Evolutionary conservation across 1,284 basidiomycete genomes (phyloP).

Genomic region (Leccinum subrobustum): DNA sequence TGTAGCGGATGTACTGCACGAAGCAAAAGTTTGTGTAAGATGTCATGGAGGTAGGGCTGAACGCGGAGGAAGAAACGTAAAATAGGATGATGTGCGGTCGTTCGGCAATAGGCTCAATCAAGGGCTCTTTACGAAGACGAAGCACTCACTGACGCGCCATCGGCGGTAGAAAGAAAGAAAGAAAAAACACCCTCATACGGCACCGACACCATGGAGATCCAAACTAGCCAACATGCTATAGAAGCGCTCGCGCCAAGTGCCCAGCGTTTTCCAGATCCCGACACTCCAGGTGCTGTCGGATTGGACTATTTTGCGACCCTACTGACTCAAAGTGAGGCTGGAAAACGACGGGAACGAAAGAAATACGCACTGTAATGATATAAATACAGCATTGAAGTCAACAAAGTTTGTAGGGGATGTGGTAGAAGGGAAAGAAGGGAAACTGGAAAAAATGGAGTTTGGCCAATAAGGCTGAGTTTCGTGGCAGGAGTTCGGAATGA

Average conservation of each 20-base stretch:
- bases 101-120: conserved; percentile 42
- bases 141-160: conserved; percentile 78
- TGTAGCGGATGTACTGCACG: conserved; percentile 70
- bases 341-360: conserved; percentile 10
- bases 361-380: conserved; percentile 67
- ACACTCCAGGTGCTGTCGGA: conserved; percentile 60
- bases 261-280: conserved; percentile 73
- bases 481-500: no score
- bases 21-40: conserved; percentile 84
- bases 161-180: conserved; percentile 63
- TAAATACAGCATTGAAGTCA: conserved; percentile 79
- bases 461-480: no score
- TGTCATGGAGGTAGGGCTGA: conserved; percentile 68
- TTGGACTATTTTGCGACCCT: conserved; percentile 72
- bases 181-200: conserved; percentile 35
- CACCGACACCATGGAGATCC: conserved; percentile 71
- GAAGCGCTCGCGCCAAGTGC: conserved; percentile 75
- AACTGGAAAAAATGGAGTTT: conserved; percentile 42
- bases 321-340: conserved; percentile 12
- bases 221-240: conserved; percentile 72
- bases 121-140: conserved; percentile 4
- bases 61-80: conserved; percentile 76
- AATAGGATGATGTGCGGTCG: conserved; percentile 79
- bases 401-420: conserved; percentile 78
- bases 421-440: conserved; percentile 65